Percentiles rank a stretch among this genome's conserved stretches.
phyloP scores from a whole-genome alignment of 2,329 filamentous ascomycete species.

The Trichophyton mentagrophytes region DNA sequence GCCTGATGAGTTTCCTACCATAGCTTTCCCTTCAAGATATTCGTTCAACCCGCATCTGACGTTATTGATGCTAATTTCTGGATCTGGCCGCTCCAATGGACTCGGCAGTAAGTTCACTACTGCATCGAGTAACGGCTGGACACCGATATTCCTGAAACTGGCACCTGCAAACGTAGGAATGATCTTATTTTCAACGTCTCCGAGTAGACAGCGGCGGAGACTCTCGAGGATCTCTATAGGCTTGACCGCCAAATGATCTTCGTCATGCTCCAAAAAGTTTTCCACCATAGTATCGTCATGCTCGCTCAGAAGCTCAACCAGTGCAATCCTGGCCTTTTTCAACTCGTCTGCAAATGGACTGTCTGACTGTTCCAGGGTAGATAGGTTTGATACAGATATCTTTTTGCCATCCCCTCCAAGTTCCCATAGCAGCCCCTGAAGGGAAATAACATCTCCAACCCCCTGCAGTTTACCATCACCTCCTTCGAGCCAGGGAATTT shows the following conservation, averaged over 20 bases:
- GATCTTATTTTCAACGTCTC: constrained; percentile 51
- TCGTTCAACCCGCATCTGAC: constrained; percentile 43
- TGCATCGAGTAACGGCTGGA: constrained; percentile 80
- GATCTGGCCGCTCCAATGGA: constrained; percentile 65
- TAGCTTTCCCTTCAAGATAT: constrained; percentile 36
- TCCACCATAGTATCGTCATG: constrained; percentile 80
- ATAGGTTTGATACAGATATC: constrained; percentile 44
- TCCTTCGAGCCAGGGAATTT: constrained; percentile 83
- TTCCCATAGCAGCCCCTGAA: constrained; percentile 63
- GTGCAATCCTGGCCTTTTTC: constrained; percentile 57
- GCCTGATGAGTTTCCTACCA: constrained; percentile 25
- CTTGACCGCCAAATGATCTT: constrained; percentile 57
- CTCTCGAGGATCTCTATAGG: constrained; percentile 55
- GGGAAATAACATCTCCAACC: constrained; percentile 68
- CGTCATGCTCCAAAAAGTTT: constrained; percentile 63
- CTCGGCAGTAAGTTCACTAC: constrained; percentile 78
- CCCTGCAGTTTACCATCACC: constrained; percentile 64
- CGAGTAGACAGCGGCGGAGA: constrained; percentile 58
- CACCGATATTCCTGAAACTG: constrained; percentile 86
- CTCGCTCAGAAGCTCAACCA: constrained; percentile 77
- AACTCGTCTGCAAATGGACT: constrained; percentile 50
- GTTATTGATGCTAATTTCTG: constrained; percentile 57
- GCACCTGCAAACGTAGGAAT: constrained; percentile 84
- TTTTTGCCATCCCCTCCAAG: constrained; percentile 52
- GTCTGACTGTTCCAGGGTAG: constrained; percentile 41